A percentile compares a stretch with the other conserved stretches of the same genome.
Evolutionary conservation across 2,329 filamentous ascomycete genomes (phyloP).

Genomic region (Gnomoniopsis sp.): DNA sequence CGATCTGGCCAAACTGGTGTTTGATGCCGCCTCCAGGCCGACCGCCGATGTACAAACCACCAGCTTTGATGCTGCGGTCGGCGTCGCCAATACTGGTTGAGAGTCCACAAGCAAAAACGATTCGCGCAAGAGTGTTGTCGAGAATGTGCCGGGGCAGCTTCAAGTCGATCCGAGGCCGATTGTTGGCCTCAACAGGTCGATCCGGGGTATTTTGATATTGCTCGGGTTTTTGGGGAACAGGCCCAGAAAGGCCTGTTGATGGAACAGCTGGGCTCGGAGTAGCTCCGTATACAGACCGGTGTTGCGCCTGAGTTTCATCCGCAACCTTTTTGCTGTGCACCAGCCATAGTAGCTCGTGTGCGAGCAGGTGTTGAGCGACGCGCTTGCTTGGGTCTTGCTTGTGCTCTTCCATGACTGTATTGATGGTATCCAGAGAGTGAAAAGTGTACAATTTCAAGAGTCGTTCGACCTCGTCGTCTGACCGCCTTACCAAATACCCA

Average conservation of each 20-base stretch:
- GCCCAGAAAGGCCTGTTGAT: neutral
- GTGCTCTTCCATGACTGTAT: constrained; percentile 65
- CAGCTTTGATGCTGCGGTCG: constrained; percentile 50
- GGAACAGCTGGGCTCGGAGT: neutral
- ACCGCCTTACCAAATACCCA: constrained; percentile 79
- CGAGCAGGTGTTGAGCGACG: constrained; percentile 77
- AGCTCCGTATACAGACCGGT: constrained; percentile 47
- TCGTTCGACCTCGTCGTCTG: constrained; percentile 76
- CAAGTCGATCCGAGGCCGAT: constrained; percentile 51
- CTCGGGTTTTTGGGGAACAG: constrained; percentile 10
- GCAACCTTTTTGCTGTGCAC: constrained; percentile 70
- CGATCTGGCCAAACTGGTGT: constrained; percentile 29
- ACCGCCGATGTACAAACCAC: constrained; percentile 60
- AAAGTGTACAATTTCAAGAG: constrained; percentile 92
- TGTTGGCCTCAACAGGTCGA: constrained; percentile 34
- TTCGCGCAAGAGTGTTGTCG: constrained; percentile 55
- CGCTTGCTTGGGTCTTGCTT: constrained; percentile 65
- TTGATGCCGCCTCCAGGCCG: constrained; percentile 33
- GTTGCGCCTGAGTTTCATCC: constrained; percentile 54
- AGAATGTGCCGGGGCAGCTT: constrained; percentile 50
- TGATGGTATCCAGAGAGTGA: constrained; percentile 67
- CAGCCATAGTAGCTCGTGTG: constrained; percentile 76
- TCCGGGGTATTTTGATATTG: constrained; percentile 21
- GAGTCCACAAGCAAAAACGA: constrained; percentile 60
- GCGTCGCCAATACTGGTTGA: constrained; percentile 54